Base-by-base conservation (phyloP, 2,329 filamentous ascomycete genomes). In the Hypoxylon sp. region DNA sequence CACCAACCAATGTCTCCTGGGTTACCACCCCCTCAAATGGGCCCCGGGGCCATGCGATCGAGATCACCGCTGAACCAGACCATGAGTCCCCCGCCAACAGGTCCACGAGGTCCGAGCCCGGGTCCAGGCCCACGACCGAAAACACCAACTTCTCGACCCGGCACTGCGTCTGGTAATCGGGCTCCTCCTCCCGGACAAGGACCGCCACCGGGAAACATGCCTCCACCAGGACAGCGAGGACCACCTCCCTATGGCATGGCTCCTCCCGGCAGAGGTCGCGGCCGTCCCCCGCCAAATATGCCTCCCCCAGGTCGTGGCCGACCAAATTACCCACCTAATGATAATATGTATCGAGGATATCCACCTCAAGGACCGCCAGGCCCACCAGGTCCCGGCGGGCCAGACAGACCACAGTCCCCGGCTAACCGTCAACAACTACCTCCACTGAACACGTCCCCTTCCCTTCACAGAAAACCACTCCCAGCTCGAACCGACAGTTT, bases 381-480 rank as follows among this genome's bases (percentile, higher is more conserved):
- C 9, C 51, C 51, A 28, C 49, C 46, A 5, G 55, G 74, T 25
- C 65, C 63, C 34, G 70, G 68, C 2, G 72, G 76, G 38, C 73
- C 68, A 25, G 71, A 67, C 19, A 68, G 72, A 17, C 74, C 67
- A 52, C 68, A 61, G 46, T 69, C 72, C 7, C 73, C 73, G 9
- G 55, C 66, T 30, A 71, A 70, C 25, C 69, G 70, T 13, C 68
- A 43, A 23, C 73, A 67, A 46, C 67, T 72, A 30, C 72, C 74
- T 6, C 69, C 57, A 34, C 65, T 83, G 13, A 80, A 83, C 61
- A 82, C 82, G 21, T 79, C 77, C n/a, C 81, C 80, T 58, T 79
- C 81, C 34, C 79, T 86, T 45, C 78, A 80, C 55, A 81, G 86
- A 66, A 89, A 89, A 73, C 86, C 86, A 23, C 71, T 88, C 11